phyloP scores from a whole-genome alignment of 2,329 filamentous ascomycete species.

The Periconia digitata region DNA sequence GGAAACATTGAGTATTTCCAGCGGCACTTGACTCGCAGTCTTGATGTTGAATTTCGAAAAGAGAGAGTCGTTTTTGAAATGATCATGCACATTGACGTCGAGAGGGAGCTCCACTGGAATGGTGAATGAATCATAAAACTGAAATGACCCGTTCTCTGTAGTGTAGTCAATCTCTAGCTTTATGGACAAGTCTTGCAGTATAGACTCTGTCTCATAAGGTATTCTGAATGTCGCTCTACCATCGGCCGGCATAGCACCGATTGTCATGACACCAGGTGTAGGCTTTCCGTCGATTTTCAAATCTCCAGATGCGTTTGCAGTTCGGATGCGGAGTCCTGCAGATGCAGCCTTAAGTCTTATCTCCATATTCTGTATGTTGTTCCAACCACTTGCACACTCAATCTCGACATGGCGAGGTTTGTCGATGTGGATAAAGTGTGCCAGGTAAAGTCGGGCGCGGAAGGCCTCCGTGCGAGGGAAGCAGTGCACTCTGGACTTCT shows the following conservation, averaged over 20 bases:
- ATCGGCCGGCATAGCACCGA: conserved; percentile 47
- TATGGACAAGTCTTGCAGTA: conserved; percentile 69
- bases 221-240: conserved; percentile 62
- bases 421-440: conserved; percentile 76
- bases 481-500: conserved; percentile 64
- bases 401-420: conserved; percentile 77
- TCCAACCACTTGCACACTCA: conserved; percentile 72
- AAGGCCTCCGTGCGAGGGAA: conserved; percentile 72
- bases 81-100: conserved; percentile 94
- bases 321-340: conserved; percentile 60
- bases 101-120: conserved; percentile 77
- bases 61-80: conserved; percentile 80
- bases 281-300: conserved; percentile 45
- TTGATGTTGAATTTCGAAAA: conserved; percentile 92
- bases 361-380: conserved; percentile 57
- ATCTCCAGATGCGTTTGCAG: conserved; percentile 52
- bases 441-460: conserved; percentile 66
- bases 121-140: conserved; percentile 62
- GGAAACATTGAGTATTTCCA: conserved; percentile 71
- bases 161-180: conserved; percentile 76
- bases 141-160: conserved; percentile 66
- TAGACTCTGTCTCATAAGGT: conserved; percentile 83
- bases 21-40: conserved; percentile 72
- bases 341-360: conserved; percentile 61
- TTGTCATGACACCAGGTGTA: conserved; percentile 50